Base-by-base conservation (phyloP, 345 rosid genomes). In the Bruguiera gymnorhiza region DNA sequence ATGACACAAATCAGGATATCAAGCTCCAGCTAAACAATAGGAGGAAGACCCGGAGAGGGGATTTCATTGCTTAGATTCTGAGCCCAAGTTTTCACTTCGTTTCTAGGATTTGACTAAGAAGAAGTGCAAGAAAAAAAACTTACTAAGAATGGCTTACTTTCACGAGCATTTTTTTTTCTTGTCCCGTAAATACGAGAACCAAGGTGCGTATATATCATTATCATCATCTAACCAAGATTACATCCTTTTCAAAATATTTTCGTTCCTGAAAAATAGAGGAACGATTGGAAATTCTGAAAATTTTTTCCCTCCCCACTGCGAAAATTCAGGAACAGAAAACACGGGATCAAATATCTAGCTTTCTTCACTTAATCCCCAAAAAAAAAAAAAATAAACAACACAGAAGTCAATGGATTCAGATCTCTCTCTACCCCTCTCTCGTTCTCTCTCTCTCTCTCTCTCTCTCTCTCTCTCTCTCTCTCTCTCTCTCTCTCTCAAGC, bases 271-370 rank as follows among this genome's bases (percentile, higher is more conserved):
- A 21, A 23, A 55, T 21, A 55, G 60, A 26, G 29, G 59, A 23
- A 54, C 15, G 16, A 13, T 43, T 15, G 19, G 50, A 43, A 43
- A 43, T 43, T 43, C 50, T 43, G 18, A 13, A 43, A 11, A 13
- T 15, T 15, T 43, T 43, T 43, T 2, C 18, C 50, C 16, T 2
- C 4, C 48, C 48, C 48, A 43, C 48, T 43, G 50, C 50, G 19
- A 43, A 43, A 43, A 4, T 43, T 0, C 50, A 11, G 50, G 19
- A 55, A 55, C 59, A 9, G 27, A 55, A 9, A 55, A 26, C 24
- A 55, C 24, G 60, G 29, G 23, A 55, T 55, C n/a, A 73, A 60
- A 62, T 66, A 73, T 73, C 72, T 27, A 55, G 60, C 19, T 54
- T 34, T 52, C 50, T 39, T 24, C 43, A 52, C 37, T 43, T 24